phyloP scores from a whole-genome alignment of 805 yeast species.

The Suhomyces sp. region DNA sequence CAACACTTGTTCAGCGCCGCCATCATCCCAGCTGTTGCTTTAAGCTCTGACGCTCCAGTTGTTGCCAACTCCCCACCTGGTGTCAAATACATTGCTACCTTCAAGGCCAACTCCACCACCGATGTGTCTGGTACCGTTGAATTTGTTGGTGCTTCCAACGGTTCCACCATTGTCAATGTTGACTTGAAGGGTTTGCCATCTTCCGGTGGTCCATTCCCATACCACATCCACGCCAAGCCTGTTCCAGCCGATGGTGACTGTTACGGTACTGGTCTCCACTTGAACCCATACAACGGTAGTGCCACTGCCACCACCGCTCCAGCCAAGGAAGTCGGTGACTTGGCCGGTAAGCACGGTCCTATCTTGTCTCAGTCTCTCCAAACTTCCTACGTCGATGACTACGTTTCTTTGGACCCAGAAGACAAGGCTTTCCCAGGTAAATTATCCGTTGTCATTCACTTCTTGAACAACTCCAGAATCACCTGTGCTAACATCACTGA shows the following conservation, averaged over 20 bases:
- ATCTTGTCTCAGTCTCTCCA: conserved; percentile 27
- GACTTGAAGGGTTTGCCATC: conserved; percentile 33
- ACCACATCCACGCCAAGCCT: conserved; percentile 38
- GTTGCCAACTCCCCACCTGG: conserved; percentile 30
- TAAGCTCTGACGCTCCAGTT: conserved; percentile 25
- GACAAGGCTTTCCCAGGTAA: conserved; percentile 24
- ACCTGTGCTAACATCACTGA: conserved; percentile 41
- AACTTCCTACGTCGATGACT: conserved; percentile 22
- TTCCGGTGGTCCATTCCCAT: conserved; percentile 38
- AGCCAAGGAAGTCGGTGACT: conserved; percentile 37
- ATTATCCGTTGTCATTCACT: conserved; percentile 39
- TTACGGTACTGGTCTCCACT: conserved; percentile 34
- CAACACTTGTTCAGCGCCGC: conserved; percentile 5
- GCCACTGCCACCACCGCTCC: conserved; percentile 22
- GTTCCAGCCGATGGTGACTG: conserved; percentile 37
- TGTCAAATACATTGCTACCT: conserved; percentile 28
- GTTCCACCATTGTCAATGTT: conserved; percentile 34
- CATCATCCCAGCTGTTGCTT: conserved; percentile 15
- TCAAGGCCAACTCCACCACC: conserved; percentile 17
- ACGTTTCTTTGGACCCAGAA: conserved; percentile 23
- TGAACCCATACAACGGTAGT: conserved; percentile 40
- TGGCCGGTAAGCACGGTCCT: conserved; percentile 40
- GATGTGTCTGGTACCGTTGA: conserved; percentile 28
- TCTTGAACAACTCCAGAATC: conserved; percentile 28
- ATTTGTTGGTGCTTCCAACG: conserved; percentile 30